These are phyloP conservation scores for Ganoderma leucocontextum DNA, from an alignment of 1,284 basidiomycete species.

Conservation along the genomic window DNA sequence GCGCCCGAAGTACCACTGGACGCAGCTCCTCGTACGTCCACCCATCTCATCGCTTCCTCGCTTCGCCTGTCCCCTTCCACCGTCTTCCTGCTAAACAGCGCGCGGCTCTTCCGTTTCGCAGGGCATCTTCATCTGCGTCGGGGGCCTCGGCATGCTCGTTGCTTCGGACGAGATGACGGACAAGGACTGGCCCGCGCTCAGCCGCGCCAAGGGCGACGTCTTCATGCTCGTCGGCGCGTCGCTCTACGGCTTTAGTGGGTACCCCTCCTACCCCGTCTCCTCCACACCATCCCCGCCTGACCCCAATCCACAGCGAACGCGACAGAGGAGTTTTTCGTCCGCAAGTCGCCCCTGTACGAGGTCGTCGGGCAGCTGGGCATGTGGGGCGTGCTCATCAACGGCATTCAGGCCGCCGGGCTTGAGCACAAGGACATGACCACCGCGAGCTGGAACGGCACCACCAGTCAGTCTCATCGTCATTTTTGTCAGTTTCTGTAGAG, in stretches of 20 bases:
- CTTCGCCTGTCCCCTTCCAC: not conserved
- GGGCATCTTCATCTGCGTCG: slow-evolving; percentile 80
- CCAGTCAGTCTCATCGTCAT: too few species aligned
- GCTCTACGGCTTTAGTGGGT: slow-evolving; percentile 84
- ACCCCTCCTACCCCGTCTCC: not conserved
- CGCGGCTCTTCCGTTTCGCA: slow-evolving; percentile 36
- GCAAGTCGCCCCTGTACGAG: slow-evolving; percentile 82
- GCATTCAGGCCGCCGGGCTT: slow-evolving; percentile 76
- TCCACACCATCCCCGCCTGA: not conserved
- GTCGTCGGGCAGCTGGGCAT: slow-evolving; percentile 87
- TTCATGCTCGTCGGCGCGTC: slow-evolving; percentile 89
- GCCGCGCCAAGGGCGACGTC: slow-evolving; percentile 79
- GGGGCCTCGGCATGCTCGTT: slow-evolving; percentile 81
- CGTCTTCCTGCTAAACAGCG: not conserved
- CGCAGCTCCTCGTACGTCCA: slow-evolving; percentile 71
- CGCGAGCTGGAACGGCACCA: slow-evolving; percentile 76
- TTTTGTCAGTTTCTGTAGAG: too few species aligned
- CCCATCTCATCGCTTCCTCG: not conserved
- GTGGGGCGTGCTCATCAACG: slow-evolving; percentile 83
- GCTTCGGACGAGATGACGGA: slow-evolving; percentile 74
- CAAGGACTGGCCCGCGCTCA: slow-evolving; percentile 72
- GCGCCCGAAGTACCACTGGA: slow-evolving; percentile 83
- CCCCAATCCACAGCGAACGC: slow-evolving; percentile 67
- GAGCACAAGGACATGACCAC: slow-evolving; percentile 74
- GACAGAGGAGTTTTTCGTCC: slow-evolving; percentile 87